Evolutionary conservation across 23 red algal species (phyloP).

Genomic region (Agarophyton chilense): DNA sequence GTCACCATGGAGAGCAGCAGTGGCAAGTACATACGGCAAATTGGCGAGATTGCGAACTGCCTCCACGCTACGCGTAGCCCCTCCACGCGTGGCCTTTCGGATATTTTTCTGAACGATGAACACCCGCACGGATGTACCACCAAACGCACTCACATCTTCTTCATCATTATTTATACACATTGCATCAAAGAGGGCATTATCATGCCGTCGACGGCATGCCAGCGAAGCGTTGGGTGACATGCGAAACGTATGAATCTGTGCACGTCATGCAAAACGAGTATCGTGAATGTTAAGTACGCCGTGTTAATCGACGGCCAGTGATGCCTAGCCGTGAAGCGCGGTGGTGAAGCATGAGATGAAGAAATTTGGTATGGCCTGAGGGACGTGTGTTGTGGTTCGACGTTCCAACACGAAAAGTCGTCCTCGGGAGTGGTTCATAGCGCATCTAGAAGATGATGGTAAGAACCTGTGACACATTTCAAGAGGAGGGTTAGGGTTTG

Average conservation of each 20-base stretch:
- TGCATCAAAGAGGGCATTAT: conserved; percentile 82
- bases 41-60: conserved; percentile 40
- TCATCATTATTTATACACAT: conserved; percentile 57
- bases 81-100: conserved; percentile 8
- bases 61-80: conserved; percentile 56
- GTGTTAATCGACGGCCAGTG: conserved; percentile 70
- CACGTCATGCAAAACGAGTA: conserved; percentile 32
- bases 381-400: not conserved
- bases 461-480: not conserved
- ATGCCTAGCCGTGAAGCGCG: conserved; percentile 47
- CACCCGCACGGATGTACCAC: conserved; percentile 71
- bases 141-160: conserved; percentile 60
- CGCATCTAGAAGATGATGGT: not conserved
- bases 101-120: conserved; percentile 23
- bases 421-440: conserved; percentile 29
- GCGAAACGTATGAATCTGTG: not conserved
- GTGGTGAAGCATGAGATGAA: conserved; percentile 52
- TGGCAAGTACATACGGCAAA: conserved; percentile 31
- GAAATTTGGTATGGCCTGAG: conserved; percentile 60
- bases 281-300: conserved; percentile 74
- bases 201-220: conserved; percentile 43
- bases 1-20: conserved; percentile 64
- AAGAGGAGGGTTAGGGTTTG: too few species aligned
- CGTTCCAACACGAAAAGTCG: conserved; percentile 48
- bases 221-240: not conserved